Evolutionary conservation across 208 protist species (phyloP).

Genomic region (Acanthamoeba culbertsoni): DNA sequence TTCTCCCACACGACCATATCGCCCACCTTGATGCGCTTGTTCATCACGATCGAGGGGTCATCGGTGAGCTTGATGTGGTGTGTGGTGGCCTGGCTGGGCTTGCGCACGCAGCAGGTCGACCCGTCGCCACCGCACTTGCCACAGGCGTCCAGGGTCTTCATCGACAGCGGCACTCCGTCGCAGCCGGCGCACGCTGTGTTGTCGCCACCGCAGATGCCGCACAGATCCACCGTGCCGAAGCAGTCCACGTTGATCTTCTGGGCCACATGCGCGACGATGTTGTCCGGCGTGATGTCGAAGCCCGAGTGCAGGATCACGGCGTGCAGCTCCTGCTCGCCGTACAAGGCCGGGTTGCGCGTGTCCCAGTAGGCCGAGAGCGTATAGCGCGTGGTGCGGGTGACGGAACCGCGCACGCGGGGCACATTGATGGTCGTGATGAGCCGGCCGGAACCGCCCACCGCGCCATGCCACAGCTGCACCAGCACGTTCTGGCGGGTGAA

Average conservation of each 20-base stretch:
- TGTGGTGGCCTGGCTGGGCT: not conserved
- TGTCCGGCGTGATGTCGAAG: not conserved
- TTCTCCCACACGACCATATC: not conserved
- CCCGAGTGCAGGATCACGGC: constrained; percentile 21
- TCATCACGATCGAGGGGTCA: not conserved
- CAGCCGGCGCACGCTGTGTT: not conserved
- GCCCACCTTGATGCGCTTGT: not conserved
- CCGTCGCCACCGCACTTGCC: not conserved
- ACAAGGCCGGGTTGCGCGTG: not conserved
- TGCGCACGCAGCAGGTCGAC: not conserved
- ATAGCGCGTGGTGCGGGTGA: not conserved
- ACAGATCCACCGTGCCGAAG: not conserved
- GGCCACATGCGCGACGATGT: not conserved
- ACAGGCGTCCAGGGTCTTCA: not conserved
- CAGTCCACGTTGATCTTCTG: not conserved
- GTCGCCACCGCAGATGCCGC: not conserved
- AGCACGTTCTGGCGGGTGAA: constrained; percentile 23
- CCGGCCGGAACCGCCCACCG: not conserved
- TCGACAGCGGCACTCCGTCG: not conserved
- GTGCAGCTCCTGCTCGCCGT: constrained; percentile 2
- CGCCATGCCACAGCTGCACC: not conserved
- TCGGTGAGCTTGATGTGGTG: not conserved
- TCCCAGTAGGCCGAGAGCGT: not conserved
- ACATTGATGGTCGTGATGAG: not conserved
- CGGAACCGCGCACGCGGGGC: not conserved